Conservation (phyloP, 129 eudicot species). For the Ambrosia artemisiifolia region DNA sequence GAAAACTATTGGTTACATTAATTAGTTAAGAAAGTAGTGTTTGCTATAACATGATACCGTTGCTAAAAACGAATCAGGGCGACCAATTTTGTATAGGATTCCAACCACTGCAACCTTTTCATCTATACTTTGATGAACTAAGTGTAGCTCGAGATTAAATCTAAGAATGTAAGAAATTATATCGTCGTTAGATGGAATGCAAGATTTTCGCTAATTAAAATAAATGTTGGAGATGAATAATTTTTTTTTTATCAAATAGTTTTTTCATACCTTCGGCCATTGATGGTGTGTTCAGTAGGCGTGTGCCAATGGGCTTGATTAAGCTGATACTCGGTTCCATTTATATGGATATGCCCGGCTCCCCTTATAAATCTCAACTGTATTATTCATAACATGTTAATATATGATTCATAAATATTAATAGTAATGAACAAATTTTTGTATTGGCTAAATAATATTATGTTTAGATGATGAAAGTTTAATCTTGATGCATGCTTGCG, state of each 20-base stretch:
- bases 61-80: conserved; percentile 44
- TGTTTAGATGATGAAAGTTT: not conserved
- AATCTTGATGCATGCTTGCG: not conserved
- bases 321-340: conserved; percentile 50
- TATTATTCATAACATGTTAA: not conserved
- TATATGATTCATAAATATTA: no score
- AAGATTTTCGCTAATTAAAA: not conserved
- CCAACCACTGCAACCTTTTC: conserved; percentile 48
- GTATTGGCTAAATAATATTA: not conserved
- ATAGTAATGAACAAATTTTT: no score
- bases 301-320: conserved; percentile 67
- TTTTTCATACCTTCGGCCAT: conserved; percentile 52
- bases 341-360: conserved; percentile 50
- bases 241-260: not conserved
- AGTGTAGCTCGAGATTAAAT: conserved; percentile 50
- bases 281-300: conserved; percentile 61
- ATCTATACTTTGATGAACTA: conserved; percentile 48
- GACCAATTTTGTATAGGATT: conserved; percentile 53
- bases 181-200: no score
- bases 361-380: conserved; percentile 45
- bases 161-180: conserved; percentile 9
- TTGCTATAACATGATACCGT: conserved; percentile 34
- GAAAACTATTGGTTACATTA: not conserved
- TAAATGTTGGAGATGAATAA: not conserved
- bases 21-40: not conserved